Evolutionary conservation across 2,329 filamentous ascomycete genomes (phyloP).

Genomic region (Elsinoe arachidis): DNA sequence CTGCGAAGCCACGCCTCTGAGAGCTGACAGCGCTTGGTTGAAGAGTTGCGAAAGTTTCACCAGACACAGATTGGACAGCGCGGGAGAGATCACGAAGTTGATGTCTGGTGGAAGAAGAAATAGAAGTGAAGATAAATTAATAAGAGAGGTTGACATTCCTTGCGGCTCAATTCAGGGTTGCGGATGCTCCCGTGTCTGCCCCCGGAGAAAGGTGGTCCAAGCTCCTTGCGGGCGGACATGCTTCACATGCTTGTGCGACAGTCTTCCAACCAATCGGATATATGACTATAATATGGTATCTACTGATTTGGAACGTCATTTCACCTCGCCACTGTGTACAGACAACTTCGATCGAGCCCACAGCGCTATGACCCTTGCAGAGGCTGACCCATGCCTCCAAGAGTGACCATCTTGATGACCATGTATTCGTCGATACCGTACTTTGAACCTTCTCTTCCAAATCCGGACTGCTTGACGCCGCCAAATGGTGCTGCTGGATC

Average conservation of each 20-base stretch:
- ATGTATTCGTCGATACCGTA: slow-evolving; percentile 44
- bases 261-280: not conserved
- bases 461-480: slow-evolving; percentile 43
- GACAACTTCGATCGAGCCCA: not conserved
- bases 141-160: not conserved
- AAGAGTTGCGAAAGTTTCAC: too few relatives aligned
- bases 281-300: not conserved
- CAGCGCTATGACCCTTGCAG: slow-evolving; percentile 36
- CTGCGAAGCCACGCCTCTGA: not conserved
- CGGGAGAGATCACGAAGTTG: not conserved
- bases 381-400: slow-evolving; percentile 54
- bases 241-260: not conserved
- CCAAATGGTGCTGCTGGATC: slow-evolving; percentile 41
- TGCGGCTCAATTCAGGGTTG: slow-evolving; percentile 3
- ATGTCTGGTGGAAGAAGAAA: not conserved
- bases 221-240: not conserved
- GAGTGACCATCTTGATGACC: slow-evolving; percentile 39
- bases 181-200: not conserved
- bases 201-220: not conserved
- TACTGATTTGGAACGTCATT: not conserved
- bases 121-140: not conserved
- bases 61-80: too few relatives aligned
- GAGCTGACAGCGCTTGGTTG: not conserved
- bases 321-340: not conserved
- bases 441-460: slow-evolving; percentile 43